Evolutionary conservation across 768 basidiomycete species (phyloP).

Genomic region (Coprinellus aureogranulatus): DNA sequence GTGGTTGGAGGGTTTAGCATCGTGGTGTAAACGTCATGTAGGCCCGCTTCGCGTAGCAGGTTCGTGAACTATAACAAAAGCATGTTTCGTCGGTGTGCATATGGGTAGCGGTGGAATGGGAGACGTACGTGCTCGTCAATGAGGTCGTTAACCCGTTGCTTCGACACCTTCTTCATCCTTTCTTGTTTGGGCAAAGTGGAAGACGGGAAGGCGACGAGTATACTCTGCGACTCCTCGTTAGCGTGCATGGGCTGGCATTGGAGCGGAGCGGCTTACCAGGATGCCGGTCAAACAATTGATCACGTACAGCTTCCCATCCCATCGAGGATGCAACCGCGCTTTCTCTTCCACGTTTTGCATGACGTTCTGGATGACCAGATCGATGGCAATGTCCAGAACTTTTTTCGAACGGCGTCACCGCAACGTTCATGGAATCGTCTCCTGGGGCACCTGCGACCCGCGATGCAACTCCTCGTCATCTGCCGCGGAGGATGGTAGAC

Average conservation of each 20-base stretch:
- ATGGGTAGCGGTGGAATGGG: background rate
- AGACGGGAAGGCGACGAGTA: slow-evolving; percentile 57
- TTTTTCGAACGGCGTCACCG: slow-evolving; percentile 46
- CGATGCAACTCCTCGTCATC: slow-evolving; percentile 54
- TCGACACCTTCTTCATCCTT: slow-evolving; percentile 57
- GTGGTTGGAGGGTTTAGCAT: slow-evolving; percentile 37
- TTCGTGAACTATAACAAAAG: slow-evolving; percentile 42
- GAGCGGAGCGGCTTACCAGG: slow-evolving; percentile 48
- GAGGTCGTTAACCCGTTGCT: slow-evolving; percentile 58
- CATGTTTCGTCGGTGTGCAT: background rate
- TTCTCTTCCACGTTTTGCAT: slow-evolving; percentile 65
- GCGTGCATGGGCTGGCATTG: background rate
- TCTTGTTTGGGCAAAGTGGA: slow-evolving; percentile 65
- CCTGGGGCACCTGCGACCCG: slow-evolving; percentile 24
- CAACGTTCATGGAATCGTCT: background rate
- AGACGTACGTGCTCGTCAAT: slow-evolving; percentile 80
- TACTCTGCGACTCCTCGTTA: slow-evolving; percentile 39
- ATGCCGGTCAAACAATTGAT: slow-evolving; percentile 85
- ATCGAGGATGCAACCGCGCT: slow-evolving; percentile 48
- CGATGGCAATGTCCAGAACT: slow-evolving; percentile 80
- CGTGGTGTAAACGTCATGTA: slow-evolving; percentile 44
- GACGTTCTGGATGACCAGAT: slow-evolving; percentile 81
- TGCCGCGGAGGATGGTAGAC: slow-evolving; percentile 87
- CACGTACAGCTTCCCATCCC: slow-evolving; percentile 83
- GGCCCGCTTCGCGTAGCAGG: slow-evolving; percentile 54